Evolutionary conservation across 139 green algal genomes (phyloP).

Genomic region (Haematococcus lacustris): DNA sequence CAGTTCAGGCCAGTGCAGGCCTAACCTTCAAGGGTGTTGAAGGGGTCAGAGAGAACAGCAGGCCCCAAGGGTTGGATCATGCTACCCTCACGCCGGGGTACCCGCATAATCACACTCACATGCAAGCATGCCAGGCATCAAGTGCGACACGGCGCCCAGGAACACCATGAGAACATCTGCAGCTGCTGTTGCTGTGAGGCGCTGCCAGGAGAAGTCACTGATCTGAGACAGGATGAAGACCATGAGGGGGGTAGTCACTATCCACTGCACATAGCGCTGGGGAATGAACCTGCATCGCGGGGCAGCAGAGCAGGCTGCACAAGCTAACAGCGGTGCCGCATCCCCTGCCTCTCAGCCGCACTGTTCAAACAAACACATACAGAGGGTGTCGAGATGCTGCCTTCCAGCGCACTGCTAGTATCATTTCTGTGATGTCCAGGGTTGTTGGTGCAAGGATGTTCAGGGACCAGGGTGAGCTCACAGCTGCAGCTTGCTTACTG

Average conservation of each 20-base stretch:
- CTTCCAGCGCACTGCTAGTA: too few relatives aligned
- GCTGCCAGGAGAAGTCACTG: conserved; percentile 21
- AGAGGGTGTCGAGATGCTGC: too few relatives aligned
- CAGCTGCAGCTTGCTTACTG: too few relatives aligned
- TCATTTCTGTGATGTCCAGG: too few relatives aligned
- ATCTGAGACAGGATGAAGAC: conserved; percentile 44
- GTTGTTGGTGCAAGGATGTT: too few relatives aligned
- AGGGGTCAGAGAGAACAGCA: too few relatives aligned
- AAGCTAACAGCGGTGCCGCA: too few relatives aligned
- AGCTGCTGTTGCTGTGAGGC: conserved; percentile 9
- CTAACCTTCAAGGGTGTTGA: background rate
- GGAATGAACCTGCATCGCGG: conserved; percentile 18
- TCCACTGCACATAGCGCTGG: conserved; percentile 46
- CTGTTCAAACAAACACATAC: too few relatives aligned
- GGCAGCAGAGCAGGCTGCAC: too few relatives aligned
- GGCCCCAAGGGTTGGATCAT: too few relatives aligned
- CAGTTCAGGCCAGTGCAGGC: background rate
- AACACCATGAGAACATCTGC: conserved; percentile 44
- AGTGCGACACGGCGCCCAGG: conserved; percentile 7
- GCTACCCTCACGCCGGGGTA: background rate
- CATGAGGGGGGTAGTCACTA: conserved; percentile 49
- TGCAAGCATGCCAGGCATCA: conserved; percentile 12
- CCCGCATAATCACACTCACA: conserved; percentile 12
- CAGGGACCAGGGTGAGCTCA: too few relatives aligned
- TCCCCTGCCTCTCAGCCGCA: too few relatives aligned